These are phyloP conservation scores for Didymella pinodella DNA, from an alignment of 2,329 filamentous ascomycete species.

Conservation along the genomic window DNA sequence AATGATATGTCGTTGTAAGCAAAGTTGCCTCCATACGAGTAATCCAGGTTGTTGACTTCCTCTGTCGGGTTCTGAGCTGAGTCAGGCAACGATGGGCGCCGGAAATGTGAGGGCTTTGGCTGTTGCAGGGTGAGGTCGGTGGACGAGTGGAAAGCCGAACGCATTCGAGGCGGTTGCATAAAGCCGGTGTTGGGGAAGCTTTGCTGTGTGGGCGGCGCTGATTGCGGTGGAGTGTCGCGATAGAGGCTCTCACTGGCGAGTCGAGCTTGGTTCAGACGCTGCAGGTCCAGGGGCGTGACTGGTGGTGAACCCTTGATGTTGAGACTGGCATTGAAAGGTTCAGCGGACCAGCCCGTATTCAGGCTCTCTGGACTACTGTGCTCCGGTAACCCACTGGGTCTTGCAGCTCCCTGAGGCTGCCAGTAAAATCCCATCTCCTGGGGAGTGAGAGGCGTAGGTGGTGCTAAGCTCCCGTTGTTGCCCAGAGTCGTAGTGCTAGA, in stretches of 20 bases:
- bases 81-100: slow-evolving; percentile 49
- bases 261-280: slow-evolving; percentile 40
- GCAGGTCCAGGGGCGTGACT: slow-evolving; percentile 52
- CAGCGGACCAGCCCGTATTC: slow-evolving; percentile 48
- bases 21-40: slow-evolving; percentile 33
- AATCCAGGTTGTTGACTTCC: slow-evolving; percentile 34
- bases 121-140: slow-evolving; percentile 46
- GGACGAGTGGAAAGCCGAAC: slow-evolving; percentile 45
- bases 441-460: slow-evolving; percentile 59
- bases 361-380: slow-evolving; percentile 52
- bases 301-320: slow-evolving; percentile 55
- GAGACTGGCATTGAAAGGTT: slow-evolving; percentile 41
- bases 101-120: slow-evolving; percentile 48
- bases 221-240: slow-evolving; percentile 60
- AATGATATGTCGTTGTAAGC: slow-evolving; percentile 44
- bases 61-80: slow-evolving; percentile 35
- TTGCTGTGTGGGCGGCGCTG: slow-evolving; percentile 59
- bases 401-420: slow-evolving; percentile 48
- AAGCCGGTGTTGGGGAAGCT: slow-evolving; percentile 52
- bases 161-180: slow-evolving; percentile 47
- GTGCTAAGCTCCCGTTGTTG: slow-evolving; percentile 54
- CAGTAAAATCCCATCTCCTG: slow-evolving; percentile 52
- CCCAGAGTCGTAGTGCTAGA: slow-evolving; percentile 48
- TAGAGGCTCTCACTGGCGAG: slow-evolving; percentile 47
- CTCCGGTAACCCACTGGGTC: slow-evolving; percentile 44